Conservation (phyloP, 2,329 filamentous ascomycete species). For the Lachnellula cervina region DNA sequence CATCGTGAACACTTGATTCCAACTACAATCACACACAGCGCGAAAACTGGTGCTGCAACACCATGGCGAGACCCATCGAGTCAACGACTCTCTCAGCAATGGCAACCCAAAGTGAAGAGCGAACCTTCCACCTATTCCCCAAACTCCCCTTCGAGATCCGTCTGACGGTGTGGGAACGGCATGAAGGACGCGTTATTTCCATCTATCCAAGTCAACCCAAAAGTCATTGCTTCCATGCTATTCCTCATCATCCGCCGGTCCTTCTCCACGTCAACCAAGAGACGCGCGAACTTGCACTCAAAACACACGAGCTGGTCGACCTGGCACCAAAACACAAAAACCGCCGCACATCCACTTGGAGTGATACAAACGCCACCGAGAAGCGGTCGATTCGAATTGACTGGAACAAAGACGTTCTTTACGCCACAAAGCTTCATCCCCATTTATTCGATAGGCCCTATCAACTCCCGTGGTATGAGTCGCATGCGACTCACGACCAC, state of each 20-base stretch:
- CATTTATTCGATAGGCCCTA: no score
- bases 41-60: no score
- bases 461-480: no score
- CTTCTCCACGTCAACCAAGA: background rate
- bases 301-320: background rate
- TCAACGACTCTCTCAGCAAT: background rate
- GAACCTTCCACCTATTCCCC: background rate
- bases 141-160: background rate
- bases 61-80: no score
- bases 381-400: background rate
- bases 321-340: background rate
- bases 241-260: background rate
- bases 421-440: background rate
- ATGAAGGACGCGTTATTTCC: background rate
- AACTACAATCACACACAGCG: no score
- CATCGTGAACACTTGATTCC: no score
- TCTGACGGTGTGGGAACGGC: background rate
- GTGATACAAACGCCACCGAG: background rate
- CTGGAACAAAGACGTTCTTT: background rate
- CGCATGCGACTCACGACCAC: no score
- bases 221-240: background rate
- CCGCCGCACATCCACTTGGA: background rate
- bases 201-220: background rate
- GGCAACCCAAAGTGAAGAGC: background rate
- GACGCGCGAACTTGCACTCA: background rate